Percentiles rank a stretch among this genome's conserved stretches.
phyloP scores from a whole-genome alignment of 1,284 basidiomycete genomes.

The Ganoderma multipileum region DNA sequence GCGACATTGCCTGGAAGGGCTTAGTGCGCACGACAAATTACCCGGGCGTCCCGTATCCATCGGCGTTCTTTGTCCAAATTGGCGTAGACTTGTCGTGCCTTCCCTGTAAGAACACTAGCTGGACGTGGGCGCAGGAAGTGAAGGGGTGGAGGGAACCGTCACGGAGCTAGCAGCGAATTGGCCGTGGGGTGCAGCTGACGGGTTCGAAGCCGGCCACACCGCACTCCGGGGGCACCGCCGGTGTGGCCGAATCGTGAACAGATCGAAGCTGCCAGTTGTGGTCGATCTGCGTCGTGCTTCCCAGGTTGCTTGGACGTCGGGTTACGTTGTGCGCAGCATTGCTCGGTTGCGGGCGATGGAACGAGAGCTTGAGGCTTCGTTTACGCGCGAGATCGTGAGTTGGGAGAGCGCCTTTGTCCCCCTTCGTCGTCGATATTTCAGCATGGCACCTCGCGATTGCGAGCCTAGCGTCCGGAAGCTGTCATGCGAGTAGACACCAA shows the following conservation, averaged over 20 bases:
- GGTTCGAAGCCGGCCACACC: background rate
- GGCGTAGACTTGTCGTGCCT: background rate
- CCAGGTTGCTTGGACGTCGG: background rate
- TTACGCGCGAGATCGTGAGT: background rate
- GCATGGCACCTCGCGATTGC: too few relatives aligned
- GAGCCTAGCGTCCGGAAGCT: background rate
- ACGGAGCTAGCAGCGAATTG: background rate
- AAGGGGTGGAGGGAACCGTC: background rate
- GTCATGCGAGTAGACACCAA: background rate
- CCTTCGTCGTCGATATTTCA: background rate
- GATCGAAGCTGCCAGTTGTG: slow-evolving; percentile 1
- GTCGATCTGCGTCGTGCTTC: slow-evolving; percentile 2
- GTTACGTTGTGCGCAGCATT: background rate
- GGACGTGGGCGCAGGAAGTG: background rate
- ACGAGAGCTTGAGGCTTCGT: background rate
- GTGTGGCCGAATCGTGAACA: background rate
- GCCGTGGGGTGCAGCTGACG: background rate
- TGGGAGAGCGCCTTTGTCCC: too few relatives aligned
- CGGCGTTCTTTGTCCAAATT: background rate
- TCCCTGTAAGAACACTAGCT: background rate
- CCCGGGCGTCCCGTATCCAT: background rate
- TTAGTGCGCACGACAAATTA: background rate
- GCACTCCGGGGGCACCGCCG: background rate
- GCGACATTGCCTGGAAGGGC: background rate
- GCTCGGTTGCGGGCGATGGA: background rate